Base-by-base conservation (phyloP, 441 rosid genomes). In the Adansonia rubrostipa region DNA sequence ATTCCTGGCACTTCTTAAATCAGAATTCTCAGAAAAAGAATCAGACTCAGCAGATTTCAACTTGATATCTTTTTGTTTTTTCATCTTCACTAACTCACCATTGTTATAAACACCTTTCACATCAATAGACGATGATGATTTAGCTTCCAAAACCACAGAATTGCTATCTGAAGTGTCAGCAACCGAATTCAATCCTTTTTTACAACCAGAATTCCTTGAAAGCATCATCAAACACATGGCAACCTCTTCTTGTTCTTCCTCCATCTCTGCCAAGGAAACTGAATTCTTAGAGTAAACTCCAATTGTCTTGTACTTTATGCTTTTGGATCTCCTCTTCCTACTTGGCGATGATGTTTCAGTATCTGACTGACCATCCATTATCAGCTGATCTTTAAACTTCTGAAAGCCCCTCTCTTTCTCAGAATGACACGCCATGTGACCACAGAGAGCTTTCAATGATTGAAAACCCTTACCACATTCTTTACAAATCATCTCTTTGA, bases 401-500 rank as follows among this genome's bases (percentile, higher is more conserved):
- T 63, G 61, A 28, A 40, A 83, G 71, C 9, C 57, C 83, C 81
- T 86, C 19, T 86, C 87, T 65, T 85, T 90, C 71, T 90, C 90
- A 5, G 89, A 87, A 77, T 95, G 94, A 78, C 84, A 84, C 83
- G 92, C 90, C 95, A 85, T 87, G 82, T 95, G 98, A 69, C 87
- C 89, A 62, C 89, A 83, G 63, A 93, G 89, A 79, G 96, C 97
- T 86, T 92, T 90, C 85, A 88, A n/a, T 10, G 94, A 90, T 70
- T 75, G 87, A 67, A 95, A 96, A 68, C 88, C 92, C 89, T 88
- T 90, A 53, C 96, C 92, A 81, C 98, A 93, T 89, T 89, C 88
- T 80, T 83, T 89, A 72, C 98, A 92, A 15, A 78, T 48, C 80
- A 84, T 17, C 22, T 80, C 90, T 47, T 82, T 85, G n/a, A 78